Evolutionary conservation across 768 basidiomycete species (phyloP).

Genomic region (Suillus weaverae): DNA sequence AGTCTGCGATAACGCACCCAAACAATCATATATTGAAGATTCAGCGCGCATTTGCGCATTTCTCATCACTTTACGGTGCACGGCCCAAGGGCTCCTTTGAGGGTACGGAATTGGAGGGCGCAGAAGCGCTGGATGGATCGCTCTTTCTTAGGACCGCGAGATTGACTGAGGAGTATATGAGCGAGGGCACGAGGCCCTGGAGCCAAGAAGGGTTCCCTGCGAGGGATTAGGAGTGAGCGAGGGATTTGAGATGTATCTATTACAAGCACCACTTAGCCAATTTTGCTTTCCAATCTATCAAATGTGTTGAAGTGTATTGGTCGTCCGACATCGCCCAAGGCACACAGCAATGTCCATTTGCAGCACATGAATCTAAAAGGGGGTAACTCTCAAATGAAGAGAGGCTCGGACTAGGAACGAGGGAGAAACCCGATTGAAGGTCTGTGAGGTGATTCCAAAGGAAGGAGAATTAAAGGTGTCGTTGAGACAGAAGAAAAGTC

Average conservation of each 20-base stretch:
- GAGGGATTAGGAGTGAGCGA: background rate
- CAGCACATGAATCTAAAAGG: too few relatives aligned
- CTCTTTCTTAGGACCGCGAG: slow-evolving; percentile 33
- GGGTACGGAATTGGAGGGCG: slow-evolving; percentile 30
- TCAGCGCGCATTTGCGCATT: slow-evolving; percentile 37
- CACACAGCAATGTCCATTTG: background rate
- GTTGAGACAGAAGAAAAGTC: too few relatives aligned
- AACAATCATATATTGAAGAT: slow-evolving; percentile 34
- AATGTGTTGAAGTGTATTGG: background rate
- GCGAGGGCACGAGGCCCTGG: slow-evolving; percentile 25
- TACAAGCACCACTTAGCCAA: background rate
- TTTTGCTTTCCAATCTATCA: background rate
- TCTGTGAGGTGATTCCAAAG: background rate
- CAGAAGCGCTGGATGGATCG: slow-evolving; percentile 35
- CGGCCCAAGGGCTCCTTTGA: slow-evolving; percentile 24
- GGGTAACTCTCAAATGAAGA: too few relatives aligned
- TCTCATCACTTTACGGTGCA: slow-evolving; percentile 25
- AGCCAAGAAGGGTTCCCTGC: slow-evolving; percentile 27
- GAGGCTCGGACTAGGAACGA: too few relatives aligned
- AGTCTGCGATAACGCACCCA: slow-evolving; percentile 38
- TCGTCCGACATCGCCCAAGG: background rate
- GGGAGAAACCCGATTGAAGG: background rate
- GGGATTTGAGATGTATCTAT: background rate
- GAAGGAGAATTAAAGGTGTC: too few relatives aligned
- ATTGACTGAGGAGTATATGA: slow-evolving; percentile 32